A percentile compares a stretch with the other conserved stretches of the same genome.
Conservation (phyloP, 2,329 filamentous ascomycete species). For the Fusarium napiforme region DNA sequence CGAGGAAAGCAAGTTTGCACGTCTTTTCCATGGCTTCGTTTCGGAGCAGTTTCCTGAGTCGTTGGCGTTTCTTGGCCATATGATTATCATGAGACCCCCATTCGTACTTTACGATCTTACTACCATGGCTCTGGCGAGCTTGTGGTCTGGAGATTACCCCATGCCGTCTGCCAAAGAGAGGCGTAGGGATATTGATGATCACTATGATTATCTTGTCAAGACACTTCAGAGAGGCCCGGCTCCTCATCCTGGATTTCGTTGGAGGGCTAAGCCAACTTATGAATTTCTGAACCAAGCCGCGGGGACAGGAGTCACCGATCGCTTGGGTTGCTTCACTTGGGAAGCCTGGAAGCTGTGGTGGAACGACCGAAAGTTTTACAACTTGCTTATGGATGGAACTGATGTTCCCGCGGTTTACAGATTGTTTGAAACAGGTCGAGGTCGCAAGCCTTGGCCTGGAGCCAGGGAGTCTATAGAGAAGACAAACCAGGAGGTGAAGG, state of each 20-base stretch:
- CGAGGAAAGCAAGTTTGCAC: constrained; percentile 40
- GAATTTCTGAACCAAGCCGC: constrained; percentile 55
- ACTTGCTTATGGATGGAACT: constrained; percentile 52
- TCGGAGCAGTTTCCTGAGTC: constrained; percentile 49
- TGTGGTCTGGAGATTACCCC: constrained; percentile 44
- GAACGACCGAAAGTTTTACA: constrained; percentile 54
- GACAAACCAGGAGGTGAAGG: constrained; percentile 40
- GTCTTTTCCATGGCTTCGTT: constrained; percentile 47
- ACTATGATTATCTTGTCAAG: constrained; percentile 40
- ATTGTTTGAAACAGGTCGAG: constrained; percentile 53
- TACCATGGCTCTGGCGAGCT: constrained; percentile 45
- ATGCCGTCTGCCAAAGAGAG: constrained; percentile 38
- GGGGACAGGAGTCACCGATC: constrained; percentile 55
- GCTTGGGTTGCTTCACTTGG: constrained; percentile 52
- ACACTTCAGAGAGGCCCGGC: constrained; percentile 41
- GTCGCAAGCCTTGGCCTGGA: constrained; percentile 54
- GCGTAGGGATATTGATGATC: constrained; percentile 43
- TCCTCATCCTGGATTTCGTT: constrained; percentile 41
- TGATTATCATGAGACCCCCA: constrained; percentile 40
- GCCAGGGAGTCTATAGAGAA: constrained; percentile 48
- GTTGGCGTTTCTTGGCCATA: constrained; percentile 46
- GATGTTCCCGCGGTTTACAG: constrained; percentile 54
- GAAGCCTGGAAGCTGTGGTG: constrained; percentile 58
- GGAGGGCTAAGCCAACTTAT: constrained; percentile 39
- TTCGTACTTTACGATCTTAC: constrained; percentile 46